Conservation (phyloP, 2,329 filamentous ascomycete species). For the Microdochium nivale region DNA sequence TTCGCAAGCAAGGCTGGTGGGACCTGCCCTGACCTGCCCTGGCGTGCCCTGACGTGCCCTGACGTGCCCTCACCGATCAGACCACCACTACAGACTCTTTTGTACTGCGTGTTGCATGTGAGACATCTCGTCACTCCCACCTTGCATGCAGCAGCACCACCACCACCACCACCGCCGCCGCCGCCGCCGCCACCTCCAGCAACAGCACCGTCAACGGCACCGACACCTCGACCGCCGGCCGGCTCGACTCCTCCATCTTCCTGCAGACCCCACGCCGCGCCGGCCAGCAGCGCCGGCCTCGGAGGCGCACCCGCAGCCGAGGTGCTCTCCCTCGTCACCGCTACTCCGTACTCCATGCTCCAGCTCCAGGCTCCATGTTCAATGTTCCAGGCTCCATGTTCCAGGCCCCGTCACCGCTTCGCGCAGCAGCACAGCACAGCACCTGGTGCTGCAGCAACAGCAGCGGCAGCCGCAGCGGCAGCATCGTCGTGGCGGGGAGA, state of each 20-base stretch:
- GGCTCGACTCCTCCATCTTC: no score
- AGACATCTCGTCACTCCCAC: neutral
- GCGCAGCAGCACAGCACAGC: neutral
- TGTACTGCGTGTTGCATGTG: no score
- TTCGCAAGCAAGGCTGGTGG: no score
- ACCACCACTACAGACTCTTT: neutral
- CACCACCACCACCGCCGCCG: neutral
- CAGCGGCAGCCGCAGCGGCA: no score
- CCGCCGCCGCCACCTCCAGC: neutral
- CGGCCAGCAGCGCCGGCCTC: no score
- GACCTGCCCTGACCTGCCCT: neutral
- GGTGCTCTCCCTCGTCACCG: neutral
- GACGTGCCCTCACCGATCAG: no score
- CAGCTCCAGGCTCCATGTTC: neutral
- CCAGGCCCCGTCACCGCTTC: neutral
- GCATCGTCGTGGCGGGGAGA: no score
- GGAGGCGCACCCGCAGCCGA: no score
- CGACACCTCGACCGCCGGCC: no score
- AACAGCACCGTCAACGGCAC: neutral
- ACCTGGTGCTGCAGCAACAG: no score
- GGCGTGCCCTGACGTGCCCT: neutral
- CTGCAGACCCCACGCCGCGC: no score
- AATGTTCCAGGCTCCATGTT: neutral
- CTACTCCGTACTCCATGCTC: neutral
- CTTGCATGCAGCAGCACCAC: neutral